Evolutionary conservation across 1,284 basidiomycete genomes (phyloP).

Genomic region (Stygiomarasmius scandens): DNA sequence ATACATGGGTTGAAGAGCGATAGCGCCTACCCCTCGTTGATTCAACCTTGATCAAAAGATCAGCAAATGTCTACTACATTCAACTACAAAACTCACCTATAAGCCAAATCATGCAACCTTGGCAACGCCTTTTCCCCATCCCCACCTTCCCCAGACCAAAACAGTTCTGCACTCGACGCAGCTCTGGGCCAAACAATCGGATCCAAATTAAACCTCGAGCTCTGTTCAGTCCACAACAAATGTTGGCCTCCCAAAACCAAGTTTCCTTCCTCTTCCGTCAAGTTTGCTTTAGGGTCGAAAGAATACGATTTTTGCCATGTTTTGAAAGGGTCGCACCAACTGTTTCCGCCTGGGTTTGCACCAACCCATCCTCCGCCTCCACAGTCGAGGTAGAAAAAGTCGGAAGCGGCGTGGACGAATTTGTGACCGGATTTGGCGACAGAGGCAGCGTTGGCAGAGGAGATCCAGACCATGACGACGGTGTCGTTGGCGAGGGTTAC

Average conservation of each 20-base stretch:
- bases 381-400: conserved; percentile 85
- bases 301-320: conserved; percentile 76
- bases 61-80: not conserved
- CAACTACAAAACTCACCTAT: too few species aligned
- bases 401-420: conserved; percentile 68
- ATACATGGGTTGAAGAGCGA: conserved; percentile 79
- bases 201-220: conserved; percentile 72
- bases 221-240: conserved; percentile 81
- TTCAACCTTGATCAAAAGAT: conserved; percentile 49
- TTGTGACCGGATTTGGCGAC: conserved; percentile 64
- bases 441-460: conserved; percentile 56
- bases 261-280: conserved; percentile 49
- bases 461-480: conserved; percentile 80
- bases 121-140: conserved; percentile 66
- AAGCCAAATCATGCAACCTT: conserved; percentile 76
- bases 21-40: conserved; percentile 66
- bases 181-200: conserved; percentile 79
- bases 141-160: conserved; percentile 73
- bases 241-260: conserved; percentile 77
- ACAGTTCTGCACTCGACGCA: conserved; percentile 78
- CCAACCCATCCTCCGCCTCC: conserved; percentile 82
- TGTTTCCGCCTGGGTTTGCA: conserved; percentile 46
- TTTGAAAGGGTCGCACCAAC: conserved; percentile 76
- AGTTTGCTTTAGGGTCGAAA: conserved; percentile 70
- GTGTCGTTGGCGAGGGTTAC: conserved; percentile 68